These are phyloP conservation scores for Aspergillus fischeri DNA, from an alignment of 2,329 filamentous ascomycete species.

Conservation along the genomic window DNA sequence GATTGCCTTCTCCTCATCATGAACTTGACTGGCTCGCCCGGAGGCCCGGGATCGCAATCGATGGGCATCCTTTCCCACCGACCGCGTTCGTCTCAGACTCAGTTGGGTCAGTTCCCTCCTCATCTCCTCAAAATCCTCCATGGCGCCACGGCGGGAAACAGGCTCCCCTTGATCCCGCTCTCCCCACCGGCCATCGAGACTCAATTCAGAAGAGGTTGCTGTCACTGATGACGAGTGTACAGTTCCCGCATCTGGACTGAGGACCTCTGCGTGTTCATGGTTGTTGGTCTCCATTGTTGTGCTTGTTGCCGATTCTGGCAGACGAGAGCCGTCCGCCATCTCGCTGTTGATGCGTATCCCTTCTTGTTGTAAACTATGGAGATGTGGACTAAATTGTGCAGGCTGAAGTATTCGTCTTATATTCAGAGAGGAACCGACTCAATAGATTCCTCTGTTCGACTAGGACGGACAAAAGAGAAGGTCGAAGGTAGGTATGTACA, in stretches of 20 bases:
- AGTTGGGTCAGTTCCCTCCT: conserved; percentile 52
- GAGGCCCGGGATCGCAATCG: conserved; percentile 23
- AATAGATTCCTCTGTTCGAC: background rate
- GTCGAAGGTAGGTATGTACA: background rate
- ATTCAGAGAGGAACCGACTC: background rate
- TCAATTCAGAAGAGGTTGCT: conserved; percentile 8
- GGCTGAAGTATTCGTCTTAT: background rate
- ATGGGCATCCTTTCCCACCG: conserved; percentile 23
- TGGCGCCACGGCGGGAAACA: conserved; percentile 50
- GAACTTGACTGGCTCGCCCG: conserved; percentile 22
- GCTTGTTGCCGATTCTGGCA: conserved; percentile 5
- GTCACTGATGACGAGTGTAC: background rate
- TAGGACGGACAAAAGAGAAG: background rate
- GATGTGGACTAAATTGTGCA: background rate
- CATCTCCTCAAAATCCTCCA: conserved; percentile 58
- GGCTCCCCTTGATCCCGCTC: conserved; percentile 56
- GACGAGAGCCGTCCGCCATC: conserved; percentile 10
- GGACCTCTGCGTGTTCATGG: background rate
- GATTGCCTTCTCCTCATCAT: conserved; percentile 45
- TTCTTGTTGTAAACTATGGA: background rate
- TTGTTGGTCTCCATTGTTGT: conserved; percentile 3
- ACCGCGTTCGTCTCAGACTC: conserved; percentile 41
- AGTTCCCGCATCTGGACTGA: background rate
- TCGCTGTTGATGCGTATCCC: background rate
- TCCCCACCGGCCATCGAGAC: conserved; percentile 56